Percentiles rank a stretch among this genome's conserved stretches.
Conservation (phyloP, 495 filamentous ascomycete genomes). For the Xylaria cubensis region DNA sequence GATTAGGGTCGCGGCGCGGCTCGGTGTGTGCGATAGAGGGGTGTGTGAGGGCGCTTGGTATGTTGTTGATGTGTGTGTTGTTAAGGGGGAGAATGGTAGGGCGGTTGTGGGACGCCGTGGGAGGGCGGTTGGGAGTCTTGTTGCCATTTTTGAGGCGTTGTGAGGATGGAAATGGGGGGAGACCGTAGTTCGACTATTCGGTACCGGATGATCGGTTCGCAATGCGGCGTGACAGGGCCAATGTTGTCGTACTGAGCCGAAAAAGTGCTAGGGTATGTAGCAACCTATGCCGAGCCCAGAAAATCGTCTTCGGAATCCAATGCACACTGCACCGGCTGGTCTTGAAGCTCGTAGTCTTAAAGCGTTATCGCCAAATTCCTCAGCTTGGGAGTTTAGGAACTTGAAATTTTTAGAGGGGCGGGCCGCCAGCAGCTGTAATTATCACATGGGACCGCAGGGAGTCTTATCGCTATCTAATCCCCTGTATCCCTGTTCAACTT, state of each 20-base stretch:
- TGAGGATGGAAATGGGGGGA: neutral
- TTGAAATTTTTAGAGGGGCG: slow-evolving; percentile 12
- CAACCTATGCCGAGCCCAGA: neutral
- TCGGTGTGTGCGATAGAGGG: slow-evolving; percentile 42
- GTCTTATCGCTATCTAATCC: slow-evolving; percentile 14
- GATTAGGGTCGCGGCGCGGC: slow-evolving; percentile 88
- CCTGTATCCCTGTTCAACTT: neutral
- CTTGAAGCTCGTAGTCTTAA: neutral
- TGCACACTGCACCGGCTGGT: neutral
- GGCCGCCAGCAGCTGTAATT: too few relatives aligned
- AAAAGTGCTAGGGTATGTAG: neutral
- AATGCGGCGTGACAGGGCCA: neutral
- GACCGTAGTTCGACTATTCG: neutral
- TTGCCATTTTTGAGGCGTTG: slow-evolving; percentile 34
- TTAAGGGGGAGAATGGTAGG: slow-evolving; percentile 6
- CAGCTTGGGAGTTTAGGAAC: neutral
- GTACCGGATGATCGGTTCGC: neutral
- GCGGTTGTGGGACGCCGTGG: slow-evolving; percentile 38
- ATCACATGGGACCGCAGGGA: neutral
- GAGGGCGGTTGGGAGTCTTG: slow-evolving; percentile 37
- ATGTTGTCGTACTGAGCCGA: neutral
- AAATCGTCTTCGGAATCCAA: neutral
- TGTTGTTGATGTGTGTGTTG: slow-evolving; percentile 14
- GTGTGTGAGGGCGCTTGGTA: slow-evolving; percentile 46
- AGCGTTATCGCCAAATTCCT: slow-evolving; percentile 2